These are phyloP conservation scores for Talaromyces atroroseus DNA, from an alignment of 2,329 filamentous ascomycete species.

Conservation along the genomic window DNA sequence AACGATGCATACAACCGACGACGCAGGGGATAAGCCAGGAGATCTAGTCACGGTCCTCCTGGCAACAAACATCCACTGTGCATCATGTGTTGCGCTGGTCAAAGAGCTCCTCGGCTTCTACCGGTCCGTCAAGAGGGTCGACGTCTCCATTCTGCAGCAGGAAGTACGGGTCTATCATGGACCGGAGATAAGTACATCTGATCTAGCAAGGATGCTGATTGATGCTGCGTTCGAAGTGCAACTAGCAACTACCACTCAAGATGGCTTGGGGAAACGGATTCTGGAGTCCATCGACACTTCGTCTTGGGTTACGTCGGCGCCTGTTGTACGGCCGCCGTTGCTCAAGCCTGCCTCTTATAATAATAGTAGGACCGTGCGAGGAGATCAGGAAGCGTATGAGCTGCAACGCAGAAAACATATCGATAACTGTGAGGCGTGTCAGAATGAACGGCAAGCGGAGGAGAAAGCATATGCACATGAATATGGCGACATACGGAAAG, in stretches of 20 bases:
- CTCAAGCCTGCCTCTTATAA: not conserved
- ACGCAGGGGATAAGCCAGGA: not conserved
- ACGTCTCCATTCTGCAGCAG: slow-evolving; percentile 41
- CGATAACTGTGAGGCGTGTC: slow-evolving; percentile 48
- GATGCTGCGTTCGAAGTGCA: slow-evolving; percentile 45
- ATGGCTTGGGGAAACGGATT: slow-evolving; percentile 26
- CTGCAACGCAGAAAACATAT: slow-evolving; percentile 35
- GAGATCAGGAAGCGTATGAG: slow-evolving; percentile 1
- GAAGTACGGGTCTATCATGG: slow-evolving; percentile 40
- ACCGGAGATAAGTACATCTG: slow-evolving; percentile 23
- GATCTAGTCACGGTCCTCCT: slow-evolving; percentile 33
- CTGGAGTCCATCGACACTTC: slow-evolving; percentile 31
- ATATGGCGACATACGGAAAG: not conserved
- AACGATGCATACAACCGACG: not conserved
- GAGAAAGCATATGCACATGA: not conserved
- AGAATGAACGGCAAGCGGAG: slow-evolving; percentile 30
- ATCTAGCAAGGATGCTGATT: slow-evolving; percentile 35
- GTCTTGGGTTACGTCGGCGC: slow-evolving; percentile 10
- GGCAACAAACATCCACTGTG: slow-evolving; percentile 46
- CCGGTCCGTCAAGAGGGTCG: slow-evolving; percentile 30
- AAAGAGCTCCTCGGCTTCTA: slow-evolving; percentile 38
- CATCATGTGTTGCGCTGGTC: slow-evolving; percentile 44
- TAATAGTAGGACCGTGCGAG: not conserved
- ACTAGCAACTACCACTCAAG: slow-evolving; percentile 38
- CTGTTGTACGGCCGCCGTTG: slow-evolving; percentile 3